Evolutionary conservation across 2,329 filamentous ascomycete genomes (phyloP).

Genomic region (Fusarium bactridioides): DNA sequence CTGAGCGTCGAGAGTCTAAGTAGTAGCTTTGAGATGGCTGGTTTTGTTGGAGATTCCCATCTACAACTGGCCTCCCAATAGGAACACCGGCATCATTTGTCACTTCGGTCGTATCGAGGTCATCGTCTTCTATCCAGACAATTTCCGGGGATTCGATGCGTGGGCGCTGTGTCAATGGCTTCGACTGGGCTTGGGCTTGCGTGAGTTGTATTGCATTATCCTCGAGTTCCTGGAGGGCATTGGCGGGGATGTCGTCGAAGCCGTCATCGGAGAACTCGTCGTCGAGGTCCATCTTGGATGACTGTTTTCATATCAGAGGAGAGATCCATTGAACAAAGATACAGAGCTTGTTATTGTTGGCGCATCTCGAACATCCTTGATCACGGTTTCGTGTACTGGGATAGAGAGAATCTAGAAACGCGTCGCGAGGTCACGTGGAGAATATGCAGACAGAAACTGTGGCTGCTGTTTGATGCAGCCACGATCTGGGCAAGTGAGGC

Average conservation of each 20-base stretch:
- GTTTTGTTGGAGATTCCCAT: slow-evolving; percentile 48
- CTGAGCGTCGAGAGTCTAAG: slow-evolving; percentile 36
- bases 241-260: slow-evolving; percentile 66
- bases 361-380: background rate
- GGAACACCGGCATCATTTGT: slow-evolving; percentile 57
- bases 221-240: slow-evolving; percentile 68
- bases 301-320: background rate
- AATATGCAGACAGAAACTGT: background rate
- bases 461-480: background rate
- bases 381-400: slow-evolving; percentile 12
- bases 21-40: slow-evolving; percentile 37
- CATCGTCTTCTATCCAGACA: slow-evolving; percentile 62
- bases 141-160: slow-evolving; percentile 47
- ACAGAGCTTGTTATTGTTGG: background rate
- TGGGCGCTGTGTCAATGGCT: slow-evolving; percentile 32
- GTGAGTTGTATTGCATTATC: slow-evolving; percentile 69
- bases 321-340: slow-evolving; percentile 37
- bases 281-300: slow-evolving; percentile 54
- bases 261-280: slow-evolving; percentile 71
- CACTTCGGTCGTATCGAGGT: slow-evolving; percentile 66
- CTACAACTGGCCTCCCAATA: slow-evolving; percentile 47
- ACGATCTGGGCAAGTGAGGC: background rate
- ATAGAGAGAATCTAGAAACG: slow-evolving; percentile 19
- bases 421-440: slow-evolving; percentile 45
- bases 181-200: slow-evolving; percentile 48